Base-by-base conservation (phyloP, 495 filamentous ascomycete species). In the Aspergillus mulundensis region DNA sequence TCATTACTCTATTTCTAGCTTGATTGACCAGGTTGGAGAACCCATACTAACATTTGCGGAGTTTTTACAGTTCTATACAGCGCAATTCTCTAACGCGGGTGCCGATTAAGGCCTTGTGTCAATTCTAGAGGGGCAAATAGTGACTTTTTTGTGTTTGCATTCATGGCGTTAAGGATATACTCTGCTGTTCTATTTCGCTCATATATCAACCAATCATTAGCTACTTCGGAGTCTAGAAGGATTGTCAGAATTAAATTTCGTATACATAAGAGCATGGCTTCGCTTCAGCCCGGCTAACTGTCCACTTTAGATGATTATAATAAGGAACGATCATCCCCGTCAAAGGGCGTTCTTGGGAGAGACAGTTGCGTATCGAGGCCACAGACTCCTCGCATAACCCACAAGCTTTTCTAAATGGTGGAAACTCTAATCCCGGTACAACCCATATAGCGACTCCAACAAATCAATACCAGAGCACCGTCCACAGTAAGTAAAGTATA, bases 41-140 rank as follows among this genome's bases (percentile, higher is more conserved):
- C 34, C 28, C 36, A 32, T 21, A 57, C 71, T 76, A 63, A 74
- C 66, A 62, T 38, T 64, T 12, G 45, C 61, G 66, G 71, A 76
- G 72, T 70, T 76, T 48, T 49, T 75, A 65, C 67, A 78, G 71
- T 75, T 71, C 56, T 76, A 79, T 49, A 65, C 66, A 25, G 67
- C 69, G 11, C 72, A 77, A 54, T 77, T 77, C 51, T 68, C 72
- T 16, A 72, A 67, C 53, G 68, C 70, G 5, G 71, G 72, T 24
- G 57, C 69, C 30, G 65, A 70, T 54, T 74, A 49, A 71, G 32
- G 25, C 54, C 19, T 20, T 41, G 19, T 30, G 16, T 23, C 5
- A 16, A 16, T 21, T 16, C 3, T 11, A 11, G 21, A 28, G 20
- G 8, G n/a, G 3, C 24, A 46, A 53, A 16, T 24, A 18, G 12